A percentile compares a stretch with the other conserved stretches of the same genome.
phyloP scores from a whole-genome alignment of 2,329 filamentous ascomycete species.

The Chaetomium olivaceum region DNA sequence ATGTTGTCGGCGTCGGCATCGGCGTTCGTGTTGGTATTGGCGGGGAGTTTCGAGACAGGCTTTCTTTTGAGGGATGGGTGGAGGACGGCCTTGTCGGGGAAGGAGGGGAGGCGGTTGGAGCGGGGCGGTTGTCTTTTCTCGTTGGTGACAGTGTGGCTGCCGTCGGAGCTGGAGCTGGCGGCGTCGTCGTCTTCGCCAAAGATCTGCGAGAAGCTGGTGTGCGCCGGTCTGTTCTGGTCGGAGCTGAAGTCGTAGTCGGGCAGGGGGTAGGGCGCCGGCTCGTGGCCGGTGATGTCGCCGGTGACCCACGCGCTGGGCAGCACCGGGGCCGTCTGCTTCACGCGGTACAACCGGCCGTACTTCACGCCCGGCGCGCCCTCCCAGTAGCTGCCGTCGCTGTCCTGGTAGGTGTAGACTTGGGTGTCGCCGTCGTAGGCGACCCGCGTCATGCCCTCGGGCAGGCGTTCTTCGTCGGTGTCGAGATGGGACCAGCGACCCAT shows the following conservation, averaged over 20 bases:
- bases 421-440: constrained; percentile 59
- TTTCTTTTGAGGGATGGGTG: not conserved
- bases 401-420: constrained; percentile 54
- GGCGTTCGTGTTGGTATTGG: not conserved
- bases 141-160: not conserved
- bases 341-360: constrained; percentile 44
- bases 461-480: constrained; percentile 52
- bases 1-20: not conserved
- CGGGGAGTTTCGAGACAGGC: not conserved
- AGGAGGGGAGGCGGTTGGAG: not conserved
- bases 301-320: constrained; percentile 7
- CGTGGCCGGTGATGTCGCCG: constrained; percentile 12
- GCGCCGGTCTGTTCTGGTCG: not conserved
- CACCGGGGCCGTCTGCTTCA: not conserved
- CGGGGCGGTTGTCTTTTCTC: not conserved
- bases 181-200: not conserved
- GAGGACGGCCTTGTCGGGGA: constrained; percentile 4
- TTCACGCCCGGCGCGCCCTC: constrained; percentile 51
- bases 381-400: constrained; percentile 51
- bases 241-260: constrained; percentile 1
- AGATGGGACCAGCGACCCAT: constrained; percentile 48
- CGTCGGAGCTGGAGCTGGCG: not conserved
- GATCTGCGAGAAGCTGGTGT: not conserved
- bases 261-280: constrained; percentile 18
- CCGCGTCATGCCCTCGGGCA: constrained; percentile 56